A percentile compares a stretch with the other conserved stretches of the same genome.
Conservation (phyloP, 495 filamentous ascomycete genomes). For the Hypoxylon trugodes region DNA sequence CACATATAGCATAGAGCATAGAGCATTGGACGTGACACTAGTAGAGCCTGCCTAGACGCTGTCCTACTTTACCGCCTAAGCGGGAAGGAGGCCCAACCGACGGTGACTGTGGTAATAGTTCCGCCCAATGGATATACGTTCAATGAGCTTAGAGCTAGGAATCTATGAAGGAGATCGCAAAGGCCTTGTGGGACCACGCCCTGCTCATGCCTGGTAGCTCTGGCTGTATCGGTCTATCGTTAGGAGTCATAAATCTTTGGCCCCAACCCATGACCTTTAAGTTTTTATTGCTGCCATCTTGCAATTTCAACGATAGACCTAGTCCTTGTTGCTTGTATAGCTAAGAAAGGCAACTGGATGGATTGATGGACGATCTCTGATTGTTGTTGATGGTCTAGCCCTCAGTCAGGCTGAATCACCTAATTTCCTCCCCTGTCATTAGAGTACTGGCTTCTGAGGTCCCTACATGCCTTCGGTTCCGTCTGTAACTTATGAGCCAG, state of each 20-base stretch:
- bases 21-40: neutral
- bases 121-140: constrained; percentile 1
- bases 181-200: neutral
- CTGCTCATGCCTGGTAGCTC: neutral
- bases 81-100: constrained; percentile 24
- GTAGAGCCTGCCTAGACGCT: constrained; percentile 1
- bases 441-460: neutral
- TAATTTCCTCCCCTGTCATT: constrained; percentile 4
- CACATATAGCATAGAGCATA: neutral
- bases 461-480: neutral
- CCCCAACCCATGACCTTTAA: constrained; percentile 2
- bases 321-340: neutral
- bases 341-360: constrained; percentile 12
- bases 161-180: neutral
- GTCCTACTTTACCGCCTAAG: constrained; percentile 16
- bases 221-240: neutral
- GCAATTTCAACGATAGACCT: constrained; percentile 5
- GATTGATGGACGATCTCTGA: constrained; percentile 4
- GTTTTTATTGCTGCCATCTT: constrained; percentile 3
- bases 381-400: constrained; percentile 13
- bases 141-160: neutral
- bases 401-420: constrained; percentile 11
- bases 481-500: constrained; percentile 21
- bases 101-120: neutral
- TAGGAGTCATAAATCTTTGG: neutral